A percentile compares a stretch with the other conserved stretches of the same genome.
Conservation (phyloP, 257 asterid species). For the Solanum medicagineum region DNA sequence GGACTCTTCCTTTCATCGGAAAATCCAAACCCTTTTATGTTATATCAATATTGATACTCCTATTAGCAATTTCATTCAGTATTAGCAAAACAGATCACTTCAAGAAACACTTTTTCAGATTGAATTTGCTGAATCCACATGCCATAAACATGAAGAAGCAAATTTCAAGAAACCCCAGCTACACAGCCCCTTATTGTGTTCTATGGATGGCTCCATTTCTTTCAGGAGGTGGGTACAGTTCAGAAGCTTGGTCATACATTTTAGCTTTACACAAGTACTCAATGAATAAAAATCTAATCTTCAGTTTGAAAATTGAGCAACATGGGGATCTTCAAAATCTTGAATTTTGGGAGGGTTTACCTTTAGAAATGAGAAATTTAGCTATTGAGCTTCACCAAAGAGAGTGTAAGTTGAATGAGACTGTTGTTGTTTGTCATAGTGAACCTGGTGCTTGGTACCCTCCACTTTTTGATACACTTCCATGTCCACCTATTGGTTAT, state of each 20-base stretch:
- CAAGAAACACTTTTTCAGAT: slow-evolving; percentile 13
- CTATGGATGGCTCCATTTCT: slow-evolving; percentile 97
- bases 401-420: slow-evolving; percentile 40
- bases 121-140: slow-evolving; percentile 4
- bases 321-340: slow-evolving; percentile 60
- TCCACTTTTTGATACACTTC: slow-evolving; percentile 58
- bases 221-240: slow-evolving; percentile 90
- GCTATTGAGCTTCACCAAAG: slow-evolving; percentile 42
- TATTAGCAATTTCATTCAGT: slow-evolving; percentile 35
- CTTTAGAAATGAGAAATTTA: slow-evolving; percentile 44
- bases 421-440: slow-evolving; percentile 75
- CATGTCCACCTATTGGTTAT: slow-evolving; percentile 57
- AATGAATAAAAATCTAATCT: slow-evolving; percentile 22
- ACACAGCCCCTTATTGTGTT: slow-evolving; percentile 39
- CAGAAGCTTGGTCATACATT: slow-evolving; percentile 94
- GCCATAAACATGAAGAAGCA: not conserved
- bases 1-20: not conserved
- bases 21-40: slow-evolving; percentile 26
- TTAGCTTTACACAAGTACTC: slow-evolving; percentile 34
- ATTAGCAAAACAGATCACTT: slow-evolving; percentile 1
- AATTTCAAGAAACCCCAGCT: not conserved
- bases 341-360: slow-evolving; percentile 74
- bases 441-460: slow-evolving; percentile 98
- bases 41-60: slow-evolving; percentile 26
- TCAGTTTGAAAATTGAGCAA: slow-evolving; percentile 51